Evolutionary conservation across 768 basidiomycete species (phyloP).

Genomic region (Termitomyces eurrhizus): DNA sequence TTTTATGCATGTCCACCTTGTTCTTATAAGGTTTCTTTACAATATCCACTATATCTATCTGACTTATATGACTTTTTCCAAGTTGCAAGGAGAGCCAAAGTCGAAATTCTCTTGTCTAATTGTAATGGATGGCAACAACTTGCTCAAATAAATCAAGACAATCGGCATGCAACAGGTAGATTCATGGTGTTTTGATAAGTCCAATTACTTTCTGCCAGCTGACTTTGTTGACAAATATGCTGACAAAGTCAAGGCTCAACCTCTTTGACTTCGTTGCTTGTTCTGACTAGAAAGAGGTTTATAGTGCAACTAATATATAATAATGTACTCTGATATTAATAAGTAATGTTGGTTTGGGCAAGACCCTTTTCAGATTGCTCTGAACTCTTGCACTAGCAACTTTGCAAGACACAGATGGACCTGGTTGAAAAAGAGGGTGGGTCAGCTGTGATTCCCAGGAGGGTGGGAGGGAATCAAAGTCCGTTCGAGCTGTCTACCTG

Average conservation of each 20-base stretch:
- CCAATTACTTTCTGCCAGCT: conserved; percentile 22
- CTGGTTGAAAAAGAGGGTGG: too few relatives aligned
- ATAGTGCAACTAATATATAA: too few relatives aligned
- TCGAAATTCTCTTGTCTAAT: conserved; percentile 21
- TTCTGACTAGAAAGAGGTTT: too few relatives aligned
- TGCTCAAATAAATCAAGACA: conserved; percentile 21
- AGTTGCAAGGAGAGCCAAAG: conserved; percentile 26
- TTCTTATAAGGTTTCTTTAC: conserved; percentile 24
- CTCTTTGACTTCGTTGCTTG: neutral
- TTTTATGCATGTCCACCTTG: conserved; percentile 33
- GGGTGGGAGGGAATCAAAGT: too few relatives aligned
- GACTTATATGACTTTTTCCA: neutral
- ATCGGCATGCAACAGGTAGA: conserved; percentile 18
- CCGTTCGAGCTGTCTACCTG: too few relatives aligned
- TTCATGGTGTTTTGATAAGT: conserved; percentile 10
- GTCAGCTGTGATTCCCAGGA: too few relatives aligned
- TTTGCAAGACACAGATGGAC: too few relatives aligned
- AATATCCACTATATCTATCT: neutral
- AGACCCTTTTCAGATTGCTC: too few relatives aligned
- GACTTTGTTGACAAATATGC: conserved; percentile 26
- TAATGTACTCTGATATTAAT: too few relatives aligned
- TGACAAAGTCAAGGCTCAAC: conserved; percentile 22
- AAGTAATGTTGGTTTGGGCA: too few relatives aligned
- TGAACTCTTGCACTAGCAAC: too few relatives aligned
- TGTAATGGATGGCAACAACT: conserved; percentile 23